Evolutionary conservation across 768 basidiomycete species (phyloP).

Genomic region (Xerocomus spinulosus): DNA sequence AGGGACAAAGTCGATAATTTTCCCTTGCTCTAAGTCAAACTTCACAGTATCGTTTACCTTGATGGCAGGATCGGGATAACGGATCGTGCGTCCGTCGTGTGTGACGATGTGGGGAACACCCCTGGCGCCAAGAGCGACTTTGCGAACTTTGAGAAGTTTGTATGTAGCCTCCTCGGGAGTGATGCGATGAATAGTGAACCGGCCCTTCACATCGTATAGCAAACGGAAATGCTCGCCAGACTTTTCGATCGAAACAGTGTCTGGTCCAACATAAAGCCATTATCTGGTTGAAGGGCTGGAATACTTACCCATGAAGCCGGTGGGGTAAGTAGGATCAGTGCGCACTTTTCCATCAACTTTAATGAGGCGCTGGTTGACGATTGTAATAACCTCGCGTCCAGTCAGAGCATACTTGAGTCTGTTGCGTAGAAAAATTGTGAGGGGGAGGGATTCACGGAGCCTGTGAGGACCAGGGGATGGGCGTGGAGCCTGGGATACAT

Average conservation of each 20-base stretch:
- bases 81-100: conserved; percentile 99
- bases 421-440: conserved; percentile 97
- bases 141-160: conserved; percentile 94
- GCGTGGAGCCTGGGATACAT: conserved; percentile 69
- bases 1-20: conserved; percentile 89
- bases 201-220: conserved; percentile 98
- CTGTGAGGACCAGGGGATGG: conserved; percentile 99
- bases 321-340: conserved; percentile 94
- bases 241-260: conserved; percentile 96
- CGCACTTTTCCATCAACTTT: conserved; percentile 99
- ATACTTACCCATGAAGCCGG: conserved; percentile 92
- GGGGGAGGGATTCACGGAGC: conserved; percentile 95
- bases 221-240: conserved; percentile 99
- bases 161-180: conserved; percentile 94
- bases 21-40: conserved; percentile 91
- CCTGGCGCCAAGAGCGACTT: conserved; percentile 85
- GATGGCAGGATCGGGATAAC: conserved; percentile 96
- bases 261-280: conserved; percentile 36
- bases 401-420: conserved; percentile 98
- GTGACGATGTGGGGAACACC: conserved; percentile 97
- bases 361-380: conserved; percentile 93
- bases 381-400: conserved; percentile 91
- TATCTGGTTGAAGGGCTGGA: neutral
- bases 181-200: conserved; percentile 99
- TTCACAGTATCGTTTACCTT: conserved; percentile 96